Conservation (phyloP, 805 yeast species). For the Candida easanensis region DNA sequence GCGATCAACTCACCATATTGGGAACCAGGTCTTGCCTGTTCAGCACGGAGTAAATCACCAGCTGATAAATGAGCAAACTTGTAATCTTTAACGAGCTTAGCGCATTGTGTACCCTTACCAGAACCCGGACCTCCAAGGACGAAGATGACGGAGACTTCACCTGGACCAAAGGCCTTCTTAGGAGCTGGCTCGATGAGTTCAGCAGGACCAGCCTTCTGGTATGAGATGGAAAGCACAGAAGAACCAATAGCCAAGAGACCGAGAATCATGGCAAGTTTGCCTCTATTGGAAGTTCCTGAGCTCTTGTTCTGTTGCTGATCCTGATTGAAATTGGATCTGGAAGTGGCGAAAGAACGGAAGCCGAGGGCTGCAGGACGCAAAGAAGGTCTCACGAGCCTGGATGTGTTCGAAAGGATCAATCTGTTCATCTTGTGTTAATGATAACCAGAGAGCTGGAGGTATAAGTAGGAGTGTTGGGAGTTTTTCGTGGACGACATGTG, state of each 20-base stretch:
- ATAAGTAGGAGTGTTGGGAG: no score
- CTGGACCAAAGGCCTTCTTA: slow-evolving; percentile 49
- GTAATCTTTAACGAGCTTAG: slow-evolving; percentile 73
- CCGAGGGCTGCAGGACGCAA: neutral
- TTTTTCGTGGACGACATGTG: no score
- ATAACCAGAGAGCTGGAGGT: no score
- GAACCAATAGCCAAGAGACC: slow-evolving; percentile 48
- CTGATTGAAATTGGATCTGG: slow-evolving; percentile 6
- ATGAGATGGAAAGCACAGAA: slow-evolving; percentile 40
- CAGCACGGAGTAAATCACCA: slow-evolving; percentile 94
- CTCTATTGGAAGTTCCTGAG: slow-evolving; percentile 20
- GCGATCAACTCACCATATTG: slow-evolving; percentile 84
- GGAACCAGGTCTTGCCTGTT: slow-evolving; percentile 80
- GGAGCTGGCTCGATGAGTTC: slow-evolving; percentile 39
- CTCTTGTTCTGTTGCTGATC: slow-evolving; percentile 2
- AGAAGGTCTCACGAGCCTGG: neutral
- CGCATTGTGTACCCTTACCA: slow-evolving; percentile 97
- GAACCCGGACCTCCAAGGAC: slow-evolving; percentile 98
- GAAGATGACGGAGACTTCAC: slow-evolving; percentile 76
- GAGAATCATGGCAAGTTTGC: slow-evolving; percentile 35
- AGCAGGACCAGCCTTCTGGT: slow-evolving; percentile 42
- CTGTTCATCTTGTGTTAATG: slow-evolving; percentile 5
- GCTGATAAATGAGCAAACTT: slow-evolving; percentile 89
- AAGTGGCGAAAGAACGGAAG: slow-evolving; percentile 6
- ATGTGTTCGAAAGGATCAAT: neutral